Evolutionary conservation across 495 filamentous ascomycete species (phyloP).

Genomic region (Symbiotaphrina buchneri): DNA sequence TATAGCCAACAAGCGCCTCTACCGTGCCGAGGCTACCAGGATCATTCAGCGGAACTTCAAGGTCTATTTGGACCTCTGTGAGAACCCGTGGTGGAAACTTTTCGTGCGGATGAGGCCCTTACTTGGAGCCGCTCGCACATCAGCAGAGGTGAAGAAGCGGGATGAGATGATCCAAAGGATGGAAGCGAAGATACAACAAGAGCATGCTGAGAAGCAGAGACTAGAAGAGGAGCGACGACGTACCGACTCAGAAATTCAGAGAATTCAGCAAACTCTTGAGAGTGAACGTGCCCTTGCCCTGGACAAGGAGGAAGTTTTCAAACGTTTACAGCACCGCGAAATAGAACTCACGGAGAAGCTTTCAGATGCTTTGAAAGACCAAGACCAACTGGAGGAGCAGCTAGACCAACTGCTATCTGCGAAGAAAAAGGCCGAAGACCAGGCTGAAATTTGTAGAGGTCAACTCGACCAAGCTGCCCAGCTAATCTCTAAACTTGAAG

Average conservation of each 20-base stretch:
- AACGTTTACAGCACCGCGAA: slow-evolving; percentile 73
- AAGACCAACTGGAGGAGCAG: slow-evolving; percentile 83
- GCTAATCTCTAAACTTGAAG: slow-evolving; percentile 64
- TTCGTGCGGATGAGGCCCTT: slow-evolving; percentile 93
- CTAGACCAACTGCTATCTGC: slow-evolving; percentile 74
- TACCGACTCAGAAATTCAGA: slow-evolving; percentile 64
- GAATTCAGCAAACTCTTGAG: slow-evolving; percentile 80
- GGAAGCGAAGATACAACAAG: slow-evolving; percentile 59
- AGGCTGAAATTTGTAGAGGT: slow-evolving; percentile 51
- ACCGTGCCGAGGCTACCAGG: slow-evolving; percentile 79
- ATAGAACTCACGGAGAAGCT: slow-evolving; percentile 81
- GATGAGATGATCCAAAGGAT: slow-evolving; percentile 83
- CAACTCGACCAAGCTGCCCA: slow-evolving; percentile 82
- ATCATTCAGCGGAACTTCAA: slow-evolving; percentile 91
- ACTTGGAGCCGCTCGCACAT: slow-evolving; percentile 72
- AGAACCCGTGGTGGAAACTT: slow-evolving; percentile 91
- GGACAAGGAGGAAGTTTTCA: slow-evolving; percentile 98
- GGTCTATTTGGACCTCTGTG: slow-evolving; percentile 66
- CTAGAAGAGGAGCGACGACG: slow-evolving; percentile 84
- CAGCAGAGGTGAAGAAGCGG: slow-evolving; percentile 76
- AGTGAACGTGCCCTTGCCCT: slow-evolving; percentile 84
- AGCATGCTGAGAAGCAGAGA: slow-evolving; percentile 48
- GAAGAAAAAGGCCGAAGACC: slow-evolving; percentile 73
- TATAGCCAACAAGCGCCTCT: slow-evolving; percentile 75
- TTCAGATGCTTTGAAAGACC: slow-evolving; percentile 79